Conservation (phyloP, 495 filamentous ascomycete genomes). For the Xylaria longipes region DNA sequence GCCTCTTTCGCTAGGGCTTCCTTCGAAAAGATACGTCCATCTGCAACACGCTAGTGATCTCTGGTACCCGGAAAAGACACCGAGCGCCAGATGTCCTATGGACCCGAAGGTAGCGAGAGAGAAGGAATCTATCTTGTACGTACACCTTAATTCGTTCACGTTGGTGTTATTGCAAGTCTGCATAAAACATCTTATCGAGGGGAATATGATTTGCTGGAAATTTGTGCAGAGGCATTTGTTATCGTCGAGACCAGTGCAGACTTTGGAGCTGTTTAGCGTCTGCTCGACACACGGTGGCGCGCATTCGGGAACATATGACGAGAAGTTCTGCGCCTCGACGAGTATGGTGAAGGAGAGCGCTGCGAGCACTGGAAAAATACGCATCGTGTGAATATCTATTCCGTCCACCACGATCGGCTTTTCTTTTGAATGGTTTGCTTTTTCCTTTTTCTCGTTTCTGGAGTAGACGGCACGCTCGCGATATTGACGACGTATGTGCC, state of each 20-base stretch:
- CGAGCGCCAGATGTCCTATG: not conserved
- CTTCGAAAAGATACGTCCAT: not conserved
- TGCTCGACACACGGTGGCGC: slow-evolving; percentile 29
- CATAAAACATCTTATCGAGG: slow-evolving; percentile 24
- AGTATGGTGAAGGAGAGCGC: slow-evolving; percentile 12
- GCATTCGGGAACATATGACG: slow-evolving; percentile 31
- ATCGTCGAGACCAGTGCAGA: slow-evolving; percentile 28
- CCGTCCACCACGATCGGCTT: not conserved
- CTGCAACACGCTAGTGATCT: not conserved
- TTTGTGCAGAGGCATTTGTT: slow-evolving; percentile 32
- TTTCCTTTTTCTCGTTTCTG: not conserved
- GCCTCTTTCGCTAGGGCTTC: not conserved
- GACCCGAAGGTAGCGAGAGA: not conserved
- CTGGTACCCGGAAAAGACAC: not conserved
- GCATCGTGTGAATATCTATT: slow-evolving; percentile 8
- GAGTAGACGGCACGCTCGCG: not conserved
- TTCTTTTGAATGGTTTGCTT: not conserved
- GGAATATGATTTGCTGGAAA: slow-evolving; percentile 17
- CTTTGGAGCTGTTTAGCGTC: slow-evolving; percentile 17
- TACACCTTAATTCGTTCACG: slow-evolving; percentile 10
- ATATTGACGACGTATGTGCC: not conserved
- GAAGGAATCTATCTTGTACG: not conserved
- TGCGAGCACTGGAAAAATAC: not conserved
- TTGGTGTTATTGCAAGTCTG: slow-evolving; percentile 15
- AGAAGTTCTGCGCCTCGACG: slow-evolving; percentile 28